Evolutionary conservation across 108 stramenopile genomes (phyloP), one percentile per base, ranked within the genome.

Genomic region (Phaeodactylum tricornutum): DNA sequence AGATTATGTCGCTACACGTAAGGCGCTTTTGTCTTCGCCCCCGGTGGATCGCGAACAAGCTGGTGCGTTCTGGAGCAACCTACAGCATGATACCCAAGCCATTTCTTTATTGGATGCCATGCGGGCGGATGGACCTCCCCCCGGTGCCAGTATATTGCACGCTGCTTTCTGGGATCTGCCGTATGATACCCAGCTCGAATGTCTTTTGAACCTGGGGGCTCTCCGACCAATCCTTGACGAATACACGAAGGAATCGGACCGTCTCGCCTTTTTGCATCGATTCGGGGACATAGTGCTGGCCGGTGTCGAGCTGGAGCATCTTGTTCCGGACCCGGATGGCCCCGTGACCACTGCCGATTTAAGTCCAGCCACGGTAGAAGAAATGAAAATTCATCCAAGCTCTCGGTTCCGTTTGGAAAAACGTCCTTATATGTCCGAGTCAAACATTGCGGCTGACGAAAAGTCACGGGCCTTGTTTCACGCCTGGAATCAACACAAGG

Each of bases 401-500:
- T 60, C 72, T 34, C 75, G 81, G 41, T 87, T 80, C 59, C 42
- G 62, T 30, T 54, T 87, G 47, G 62, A 64, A 38, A 80, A 72
- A 59, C 57, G 77, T 24, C 47, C 72, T 4, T 80, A 78, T 44
- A 73, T 77, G 14, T 62, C 74, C 1, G 79, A 79, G 51, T 69
- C 66, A 34, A 14, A 34, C 14, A 9, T 34, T 11, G 11, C 8
- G 51, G 73, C 29, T 32, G 47, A 49, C 2, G 57, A 74, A 42
- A 40, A 68, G 35, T 73, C 83, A 20, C 62, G 81, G 12, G 67
- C 56, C 39, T 40, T 89, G 53, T 84, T 70, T 50, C 46, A 61
- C 12, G 62, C 81, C 8, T 89, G 81, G 87, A 85, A 80, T 57
- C 64, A 60, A 50, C 75, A 78, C 40, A 89, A 85, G 67, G 70